These are phyloP conservation scores for Saccharomycopsis sp. DNA, from an alignment of 805 yeast species.

Conservation along the genomic window DNA sequence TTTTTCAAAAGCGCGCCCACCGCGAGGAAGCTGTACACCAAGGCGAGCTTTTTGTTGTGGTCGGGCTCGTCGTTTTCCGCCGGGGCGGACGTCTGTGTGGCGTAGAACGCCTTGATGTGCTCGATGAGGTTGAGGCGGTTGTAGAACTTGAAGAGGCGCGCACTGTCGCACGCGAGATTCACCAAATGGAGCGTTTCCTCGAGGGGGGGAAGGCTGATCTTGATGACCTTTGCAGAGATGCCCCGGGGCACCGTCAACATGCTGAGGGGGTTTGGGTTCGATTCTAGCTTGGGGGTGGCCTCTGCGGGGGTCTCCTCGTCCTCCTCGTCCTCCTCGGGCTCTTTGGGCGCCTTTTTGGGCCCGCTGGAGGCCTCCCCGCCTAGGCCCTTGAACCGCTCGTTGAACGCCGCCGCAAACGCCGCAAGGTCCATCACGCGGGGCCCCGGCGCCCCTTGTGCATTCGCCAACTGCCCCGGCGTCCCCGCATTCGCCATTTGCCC, in stretches of 20 bases:
- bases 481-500: too few relatives aligned
- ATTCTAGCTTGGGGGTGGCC: neutral
- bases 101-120: slow-evolving; percentile 16
- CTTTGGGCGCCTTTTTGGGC: slow-evolving; percentile 12
- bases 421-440: neutral
- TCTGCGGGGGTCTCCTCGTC: neutral
- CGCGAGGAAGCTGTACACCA: slow-evolving; percentile 81
- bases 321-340: neutral
- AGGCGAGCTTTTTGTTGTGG: slow-evolving; percentile 52
- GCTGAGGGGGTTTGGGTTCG: neutral
- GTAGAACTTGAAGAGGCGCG: slow-evolving; percentile 78
- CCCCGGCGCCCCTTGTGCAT: neutral
- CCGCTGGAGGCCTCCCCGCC: slow-evolving; percentile 9
- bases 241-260: neutral
- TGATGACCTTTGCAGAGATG: slow-evolving; percentile 29
- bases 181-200: slow-evolving; percentile 65
- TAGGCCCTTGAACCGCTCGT: neutral
- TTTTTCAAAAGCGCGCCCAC: slow-evolving; percentile 67
- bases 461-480: too few relatives aligned
- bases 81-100: neutral
- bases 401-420: neutral
- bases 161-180: slow-evolving; percentile 74
- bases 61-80: slow-evolving; percentile 1
- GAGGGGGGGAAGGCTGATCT: slow-evolving; percentile 67
- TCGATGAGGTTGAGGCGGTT: slow-evolving; percentile 42